A percentile compares a stretch with the other conserved stretches of the same genome.
Evolutionary conservation across 495 filamentous ascomycete species (phyloP).

Genomic region (Talaromyces trachyspermus): DNA sequence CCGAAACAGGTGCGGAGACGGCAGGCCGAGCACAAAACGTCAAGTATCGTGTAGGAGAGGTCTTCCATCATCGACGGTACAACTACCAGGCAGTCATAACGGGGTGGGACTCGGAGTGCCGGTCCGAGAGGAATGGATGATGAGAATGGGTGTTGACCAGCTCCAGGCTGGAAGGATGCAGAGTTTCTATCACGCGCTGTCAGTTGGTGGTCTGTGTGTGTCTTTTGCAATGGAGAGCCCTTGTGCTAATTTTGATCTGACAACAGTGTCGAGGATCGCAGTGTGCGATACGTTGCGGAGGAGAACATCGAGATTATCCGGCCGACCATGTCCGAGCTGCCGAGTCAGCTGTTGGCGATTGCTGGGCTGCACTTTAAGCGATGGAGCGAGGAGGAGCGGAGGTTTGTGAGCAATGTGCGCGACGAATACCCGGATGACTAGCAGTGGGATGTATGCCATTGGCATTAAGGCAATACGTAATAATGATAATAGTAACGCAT

Average conservation of each 20-base stretch:
- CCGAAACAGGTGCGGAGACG: slow-evolving; percentile 46
- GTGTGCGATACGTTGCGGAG: slow-evolving; percentile 72
- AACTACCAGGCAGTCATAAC: slow-evolving; percentile 72
- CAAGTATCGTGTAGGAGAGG: slow-evolving; percentile 71
- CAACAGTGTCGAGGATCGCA: slow-evolving; percentile 63
- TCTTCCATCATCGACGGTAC: slow-evolving; percentile 79
- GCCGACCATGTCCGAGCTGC: slow-evolving; percentile 37
- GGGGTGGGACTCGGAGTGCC: slow-evolving; percentile 71
- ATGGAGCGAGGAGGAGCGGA: slow-evolving; percentile 57
- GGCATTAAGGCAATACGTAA: background rate
- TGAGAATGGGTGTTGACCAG: slow-evolving; percentile 54
- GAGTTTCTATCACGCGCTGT: slow-evolving; percentile 82
- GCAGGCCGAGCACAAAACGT: slow-evolving; percentile 35
- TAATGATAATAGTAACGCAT: background rate
- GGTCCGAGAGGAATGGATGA: slow-evolving; percentile 49
- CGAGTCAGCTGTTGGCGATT: slow-evolving; percentile 51
- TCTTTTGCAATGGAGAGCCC: background rate
- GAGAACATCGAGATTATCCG: slow-evolving; percentile 70
- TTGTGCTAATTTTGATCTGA: slow-evolving; percentile 11
- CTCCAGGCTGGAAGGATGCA: slow-evolving; percentile 58
- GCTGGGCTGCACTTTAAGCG: slow-evolving; percentile 87
- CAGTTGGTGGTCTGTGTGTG: slow-evolving; percentile 28
- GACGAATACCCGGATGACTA: slow-evolving; percentile 88
- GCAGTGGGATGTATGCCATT: too few relatives aligned
- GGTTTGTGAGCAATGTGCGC: slow-evolving; percentile 78